Percentiles rank a stretch among this genome's conserved stretches.
Conservation (phyloP, 148 eudicot species). For the Camellia sinensis region DNA sequence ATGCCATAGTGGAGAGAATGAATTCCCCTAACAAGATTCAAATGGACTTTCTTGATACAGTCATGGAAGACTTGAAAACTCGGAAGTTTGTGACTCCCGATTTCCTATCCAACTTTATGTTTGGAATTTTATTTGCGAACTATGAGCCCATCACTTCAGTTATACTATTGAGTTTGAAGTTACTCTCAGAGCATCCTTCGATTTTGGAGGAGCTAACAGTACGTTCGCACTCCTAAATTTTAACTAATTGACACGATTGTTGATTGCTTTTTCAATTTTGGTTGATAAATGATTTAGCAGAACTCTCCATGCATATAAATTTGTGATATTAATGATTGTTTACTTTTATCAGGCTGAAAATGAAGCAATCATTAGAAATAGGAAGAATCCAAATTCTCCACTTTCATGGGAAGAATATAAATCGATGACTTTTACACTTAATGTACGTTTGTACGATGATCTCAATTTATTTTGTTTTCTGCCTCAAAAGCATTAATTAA, state of each 20-base stretch:
- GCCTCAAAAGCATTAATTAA: background rate
- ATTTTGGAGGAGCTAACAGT: slow-evolving; percentile 39
- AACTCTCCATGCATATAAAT: no score
- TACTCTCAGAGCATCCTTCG: no score
- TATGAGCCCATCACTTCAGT: slow-evolving; percentile 41
- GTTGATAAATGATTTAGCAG: no score
- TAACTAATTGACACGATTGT: no score
- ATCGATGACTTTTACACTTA: slow-evolving; percentile 58
- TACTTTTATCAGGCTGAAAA: slow-evolving; percentile 51
- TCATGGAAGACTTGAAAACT: background rate
- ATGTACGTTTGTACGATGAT: background rate
- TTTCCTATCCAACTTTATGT: slow-evolving; percentile 45
- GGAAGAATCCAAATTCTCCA: slow-evolving; percentile 25
- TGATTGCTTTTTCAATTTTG: no score
- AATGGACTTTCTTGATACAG: background rate
- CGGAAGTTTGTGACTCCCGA: slow-evolving; percentile 13
- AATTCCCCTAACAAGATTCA: background rate
- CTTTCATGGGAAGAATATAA: slow-evolving; percentile 41
- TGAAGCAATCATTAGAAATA: slow-evolving; percentile 40
- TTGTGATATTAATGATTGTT: no score
- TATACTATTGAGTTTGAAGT: slow-evolving; percentile 14
- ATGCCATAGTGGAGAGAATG: background rate
- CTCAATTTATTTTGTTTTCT: background rate
- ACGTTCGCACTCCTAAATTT: background rate
- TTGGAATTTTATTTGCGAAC: slow-evolving; percentile 47